Conservation (phyloP, 2,329 filamentous ascomycete species). For the Plectosphaerella cucumerina region DNA sequence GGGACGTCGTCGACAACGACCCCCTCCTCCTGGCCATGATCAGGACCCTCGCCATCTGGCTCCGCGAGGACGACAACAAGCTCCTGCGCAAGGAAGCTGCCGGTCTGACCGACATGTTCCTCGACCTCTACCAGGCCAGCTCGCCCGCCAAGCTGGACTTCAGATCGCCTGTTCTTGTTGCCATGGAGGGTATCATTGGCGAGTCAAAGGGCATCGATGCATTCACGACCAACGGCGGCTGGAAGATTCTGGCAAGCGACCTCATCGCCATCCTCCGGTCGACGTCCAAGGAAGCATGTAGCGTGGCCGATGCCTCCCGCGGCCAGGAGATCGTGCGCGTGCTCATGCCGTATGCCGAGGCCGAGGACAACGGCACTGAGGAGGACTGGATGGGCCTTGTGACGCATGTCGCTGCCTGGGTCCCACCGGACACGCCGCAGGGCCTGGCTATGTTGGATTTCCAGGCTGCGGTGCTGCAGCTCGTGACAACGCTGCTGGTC, state of each 20-base stretch:
- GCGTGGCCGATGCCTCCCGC: constrained; percentile 33
- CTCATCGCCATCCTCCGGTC: constrained; percentile 35
- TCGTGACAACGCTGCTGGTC: constrained; percentile 48
- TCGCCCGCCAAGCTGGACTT: constrained; percentile 41
- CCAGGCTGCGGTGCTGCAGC: constrained; percentile 49
- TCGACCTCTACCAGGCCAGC: constrained; percentile 53
- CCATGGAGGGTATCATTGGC: constrained; percentile 51
- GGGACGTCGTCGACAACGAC: constrained; percentile 45
- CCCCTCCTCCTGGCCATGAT: constrained; percentile 56
- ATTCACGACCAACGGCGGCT: constrained; percentile 49
- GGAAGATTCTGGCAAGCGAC: constrained; percentile 48
- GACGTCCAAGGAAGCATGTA: background rate
- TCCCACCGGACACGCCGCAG: constrained; percentile 27
- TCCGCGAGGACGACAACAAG: constrained; percentile 65
- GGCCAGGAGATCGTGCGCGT: constrained; percentile 54
- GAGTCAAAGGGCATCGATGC: constrained; percentile 41
- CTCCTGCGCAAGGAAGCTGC: constrained; percentile 50
- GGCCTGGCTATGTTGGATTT: constrained; percentile 38
- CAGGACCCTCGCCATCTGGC: constrained; percentile 58
- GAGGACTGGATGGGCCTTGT: constrained; percentile 57
- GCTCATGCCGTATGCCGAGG: constrained; percentile 48
- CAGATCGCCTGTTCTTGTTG: constrained; percentile 52
- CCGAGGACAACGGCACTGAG: constrained; percentile 34
- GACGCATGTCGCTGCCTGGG: constrained; percentile 45
- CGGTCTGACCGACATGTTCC: constrained; percentile 58